Evolutionary conservation across 2,329 filamentous ascomycete species (phyloP).

Genomic region (Colletotrichum chrysophilum): DNA sequence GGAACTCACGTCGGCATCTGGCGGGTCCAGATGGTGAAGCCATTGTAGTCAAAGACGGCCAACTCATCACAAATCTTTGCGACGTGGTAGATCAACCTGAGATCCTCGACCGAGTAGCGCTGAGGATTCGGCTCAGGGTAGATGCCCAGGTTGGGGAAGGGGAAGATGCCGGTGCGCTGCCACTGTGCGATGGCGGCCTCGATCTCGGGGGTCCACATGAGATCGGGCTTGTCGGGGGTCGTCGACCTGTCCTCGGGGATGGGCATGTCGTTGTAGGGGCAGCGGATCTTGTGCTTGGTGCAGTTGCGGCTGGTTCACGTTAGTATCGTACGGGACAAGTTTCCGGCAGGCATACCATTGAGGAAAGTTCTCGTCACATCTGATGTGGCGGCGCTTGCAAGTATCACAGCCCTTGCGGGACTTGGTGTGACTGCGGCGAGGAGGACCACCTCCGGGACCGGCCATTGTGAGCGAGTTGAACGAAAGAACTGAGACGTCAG

Average conservation of each 20-base stretch:
- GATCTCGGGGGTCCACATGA: constrained; percentile 87
- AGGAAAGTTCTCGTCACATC: constrained; percentile 96
- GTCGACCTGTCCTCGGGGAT: constrained; percentile 67
- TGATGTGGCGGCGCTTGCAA: constrained; percentile 96
- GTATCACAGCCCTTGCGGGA: constrained; percentile 98
- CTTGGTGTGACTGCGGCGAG: constrained; percentile 93
- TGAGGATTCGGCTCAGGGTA: constrained; percentile 77
- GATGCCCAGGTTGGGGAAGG: constrained; percentile 81
- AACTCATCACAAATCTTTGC: constrained; percentile 86
- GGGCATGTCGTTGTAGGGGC: constrained; percentile 93
- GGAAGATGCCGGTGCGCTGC: constrained; percentile 83
- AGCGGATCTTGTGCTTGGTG: constrained; percentile 98
- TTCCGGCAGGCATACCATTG: constrained; percentile 74
- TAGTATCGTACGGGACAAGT: not conserved
- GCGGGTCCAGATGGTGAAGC: constrained; percentile 90
- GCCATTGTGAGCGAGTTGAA: constrained; percentile 69
- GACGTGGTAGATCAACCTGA: constrained; percentile 90
- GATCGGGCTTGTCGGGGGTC: constrained; percentile 67
- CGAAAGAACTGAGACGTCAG: constrained; percentile 28
- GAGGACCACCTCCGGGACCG: constrained; percentile 92
- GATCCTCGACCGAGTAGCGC: constrained; percentile 75
- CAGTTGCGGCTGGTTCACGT: constrained; percentile 80
- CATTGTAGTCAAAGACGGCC: constrained; percentile 75
- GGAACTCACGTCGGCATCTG: constrained; percentile 85
- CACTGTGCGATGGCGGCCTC: constrained; percentile 82